Evolutionary conservation across 179 eudicot genomes (phyloP).

Genomic region (Heliamphora pulchella): DNA sequence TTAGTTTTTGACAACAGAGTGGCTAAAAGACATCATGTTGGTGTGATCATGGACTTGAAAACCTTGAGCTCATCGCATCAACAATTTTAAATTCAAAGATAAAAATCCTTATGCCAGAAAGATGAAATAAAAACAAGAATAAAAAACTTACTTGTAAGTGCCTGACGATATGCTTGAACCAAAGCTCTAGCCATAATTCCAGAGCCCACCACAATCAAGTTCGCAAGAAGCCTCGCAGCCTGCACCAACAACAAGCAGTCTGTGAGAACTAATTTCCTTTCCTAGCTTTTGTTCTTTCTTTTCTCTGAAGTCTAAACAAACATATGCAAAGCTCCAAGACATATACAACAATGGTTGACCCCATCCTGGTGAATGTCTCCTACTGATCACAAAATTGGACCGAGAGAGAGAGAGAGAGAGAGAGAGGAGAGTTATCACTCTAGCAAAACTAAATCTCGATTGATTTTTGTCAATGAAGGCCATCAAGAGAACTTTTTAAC

Average conservation of each 20-base stretch:
- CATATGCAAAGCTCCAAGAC: background rate
- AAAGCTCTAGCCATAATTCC: conserved; percentile 63
- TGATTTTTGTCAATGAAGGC: background rate
- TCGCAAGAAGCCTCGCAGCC: conserved; percentile 66
- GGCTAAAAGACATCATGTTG: background rate
- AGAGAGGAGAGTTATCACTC: too few species aligned
- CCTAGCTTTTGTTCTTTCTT: background rate
- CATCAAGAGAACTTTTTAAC: background rate
- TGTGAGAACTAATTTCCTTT: background rate
- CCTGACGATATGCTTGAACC: conserved; percentile 75
- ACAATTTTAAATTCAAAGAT: background rate
- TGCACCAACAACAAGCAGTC: conserved; percentile 17
- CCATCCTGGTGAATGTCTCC: background rate
- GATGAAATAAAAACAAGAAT: background rate
- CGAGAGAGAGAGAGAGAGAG: too few species aligned
- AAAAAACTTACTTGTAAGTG: conserved; percentile 43
- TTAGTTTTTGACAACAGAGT: too few species aligned
- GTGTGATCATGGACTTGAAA: conserved; percentile 6
- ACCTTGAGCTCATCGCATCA: too few species aligned
- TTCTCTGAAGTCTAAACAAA: background rate
- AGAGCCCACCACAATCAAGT: conserved; percentile 60
- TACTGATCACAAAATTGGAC: too few species aligned
- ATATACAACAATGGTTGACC: too few species aligned
- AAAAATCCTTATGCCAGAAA: background rate
- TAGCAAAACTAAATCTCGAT: too few species aligned